phyloP scores from a whole-genome alignment of 805 yeast species.

The Wickerhamomyces silvicola region DNA sequence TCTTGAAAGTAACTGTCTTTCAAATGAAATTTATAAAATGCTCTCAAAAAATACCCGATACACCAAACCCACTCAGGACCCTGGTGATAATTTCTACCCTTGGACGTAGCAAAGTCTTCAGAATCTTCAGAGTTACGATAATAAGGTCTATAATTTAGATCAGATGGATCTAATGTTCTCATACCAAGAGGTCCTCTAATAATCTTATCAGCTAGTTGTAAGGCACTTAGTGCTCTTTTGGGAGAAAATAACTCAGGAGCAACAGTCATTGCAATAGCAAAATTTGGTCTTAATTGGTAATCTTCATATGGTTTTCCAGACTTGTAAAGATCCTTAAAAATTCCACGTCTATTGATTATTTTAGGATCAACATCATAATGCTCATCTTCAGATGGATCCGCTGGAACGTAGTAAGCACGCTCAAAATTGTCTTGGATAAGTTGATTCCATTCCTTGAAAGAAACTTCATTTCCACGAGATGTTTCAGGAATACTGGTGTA shows the following conservation, averaged over 20 bases:
- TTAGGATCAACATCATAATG: constrained; percentile 54
- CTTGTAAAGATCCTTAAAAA: constrained; percentile 79
- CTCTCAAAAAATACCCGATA: constrained; percentile 80
- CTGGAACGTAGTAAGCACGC: constrained; percentile 69
- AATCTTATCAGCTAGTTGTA: constrained; percentile 61
- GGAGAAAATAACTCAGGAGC: constrained; percentile 87
- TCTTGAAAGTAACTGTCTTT: constrained; percentile 30
- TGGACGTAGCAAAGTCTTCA: constrained; percentile 84
- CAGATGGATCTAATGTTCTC: constrained; percentile 88
- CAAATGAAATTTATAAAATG: constrained; percentile 52
- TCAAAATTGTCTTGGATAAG: constrained; percentile 72
- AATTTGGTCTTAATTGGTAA: constrained; percentile 88
- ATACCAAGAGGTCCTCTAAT: constrained; percentile 89
- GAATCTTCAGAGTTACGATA: constrained; percentile 76
- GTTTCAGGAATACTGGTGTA: constrained; percentile 49
- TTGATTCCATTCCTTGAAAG: constrained; percentile 66
- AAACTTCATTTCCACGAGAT: constrained; percentile 49
- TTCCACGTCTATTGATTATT: constrained; percentile 83
- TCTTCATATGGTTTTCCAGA: constrained; percentile 89
- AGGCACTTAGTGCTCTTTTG: constrained; percentile 53
- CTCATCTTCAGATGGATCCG: constrained; percentile 51
- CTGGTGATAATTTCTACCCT: constrained; percentile 95
- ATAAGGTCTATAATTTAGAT: constrained; percentile 86
- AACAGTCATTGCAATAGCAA: constrained; percentile 86
- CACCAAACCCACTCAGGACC: constrained; percentile 99